Evolutionary conservation across 2,329 filamentous ascomycete genomes (phyloP).

Genomic region (Alternaria brassicicola): DNA sequence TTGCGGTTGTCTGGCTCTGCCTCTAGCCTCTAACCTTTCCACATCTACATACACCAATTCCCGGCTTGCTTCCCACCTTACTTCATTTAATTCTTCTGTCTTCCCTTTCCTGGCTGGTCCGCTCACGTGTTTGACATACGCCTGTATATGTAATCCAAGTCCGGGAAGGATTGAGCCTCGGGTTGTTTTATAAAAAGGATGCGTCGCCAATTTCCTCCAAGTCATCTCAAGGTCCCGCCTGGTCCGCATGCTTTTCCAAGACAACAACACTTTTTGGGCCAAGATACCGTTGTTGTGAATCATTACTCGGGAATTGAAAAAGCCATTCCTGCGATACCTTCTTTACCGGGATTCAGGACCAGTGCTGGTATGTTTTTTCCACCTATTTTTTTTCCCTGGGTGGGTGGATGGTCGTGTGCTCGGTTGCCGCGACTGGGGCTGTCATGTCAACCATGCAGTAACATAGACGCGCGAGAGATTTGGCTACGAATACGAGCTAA

Average conservation of each 20-base stretch:
- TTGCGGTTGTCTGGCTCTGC: slow-evolving; percentile 18
- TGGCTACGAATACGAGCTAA: slow-evolving; percentile 17
- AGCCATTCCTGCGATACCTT: slow-evolving; percentile 45
- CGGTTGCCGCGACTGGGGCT: slow-evolving; percentile 11
- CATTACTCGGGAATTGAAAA: slow-evolving; percentile 44
- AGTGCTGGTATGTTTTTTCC: slow-evolving; percentile 45
- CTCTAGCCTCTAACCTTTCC: slow-evolving; percentile 1
- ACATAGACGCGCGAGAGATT: not conserved
- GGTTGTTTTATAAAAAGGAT: slow-evolving; percentile 24
- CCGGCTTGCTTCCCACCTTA: slow-evolving; percentile 2
- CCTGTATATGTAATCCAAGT: slow-evolving; percentile 30
- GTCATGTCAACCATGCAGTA: slow-evolving; percentile 1
- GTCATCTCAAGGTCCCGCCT: slow-evolving; percentile 42
- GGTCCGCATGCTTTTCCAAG: slow-evolving; percentile 37
- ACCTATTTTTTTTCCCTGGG: slow-evolving; percentile 20
- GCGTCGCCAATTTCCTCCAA: slow-evolving; percentile 44
- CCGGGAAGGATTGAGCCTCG: not conserved
- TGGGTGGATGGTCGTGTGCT: slow-evolving; percentile 28
- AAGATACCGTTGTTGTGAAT: slow-evolving; percentile 40
- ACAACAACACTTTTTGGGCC: slow-evolving; percentile 36
- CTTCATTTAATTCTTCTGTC: slow-evolving; percentile 23
- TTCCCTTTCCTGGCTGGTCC: slow-evolving; percentile 28
- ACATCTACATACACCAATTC: not conserved
- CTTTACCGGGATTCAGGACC: slow-evolving; percentile 47
- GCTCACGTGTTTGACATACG: slow-evolving; percentile 8